Evolutionary conservation across 139 green algal genomes (phyloP).

Genomic region (Chlamydomonas sp.): DNA sequence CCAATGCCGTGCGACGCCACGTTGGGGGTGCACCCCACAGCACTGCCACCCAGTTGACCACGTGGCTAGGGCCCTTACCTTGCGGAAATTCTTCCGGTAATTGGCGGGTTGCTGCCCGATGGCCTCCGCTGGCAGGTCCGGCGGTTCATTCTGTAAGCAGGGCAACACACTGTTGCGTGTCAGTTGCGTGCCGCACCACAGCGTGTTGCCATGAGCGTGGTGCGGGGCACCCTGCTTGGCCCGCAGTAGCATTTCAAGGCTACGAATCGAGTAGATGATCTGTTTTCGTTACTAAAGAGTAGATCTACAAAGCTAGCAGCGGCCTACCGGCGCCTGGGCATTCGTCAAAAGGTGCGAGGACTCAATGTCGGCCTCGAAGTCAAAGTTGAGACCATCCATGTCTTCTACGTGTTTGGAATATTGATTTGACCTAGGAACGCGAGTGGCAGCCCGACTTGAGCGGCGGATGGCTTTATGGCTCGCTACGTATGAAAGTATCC

Average conservation of each 20-base stretch:
- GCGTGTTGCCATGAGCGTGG: neutral
- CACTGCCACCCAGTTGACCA: neutral
- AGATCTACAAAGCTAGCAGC: neutral
- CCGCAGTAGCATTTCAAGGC: too few species aligned
- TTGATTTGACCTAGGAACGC: neutral
- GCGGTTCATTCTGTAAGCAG: neutral
- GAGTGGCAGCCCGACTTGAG: too few species aligned
- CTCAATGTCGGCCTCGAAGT: constrained; percentile 76
- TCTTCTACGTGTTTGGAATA: constrained; percentile 41
- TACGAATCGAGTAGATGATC: neutral
- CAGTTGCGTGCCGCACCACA: neutral
- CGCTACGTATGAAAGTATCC: too few species aligned
- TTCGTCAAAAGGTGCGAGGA: constrained; percentile 12
- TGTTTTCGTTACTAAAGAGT: too few species aligned
- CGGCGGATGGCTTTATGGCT: too few species aligned
- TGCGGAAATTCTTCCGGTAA: constrained; percentile 76
- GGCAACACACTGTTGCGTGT: neutral
- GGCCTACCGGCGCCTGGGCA: neutral
- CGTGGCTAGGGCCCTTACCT: constrained; percentile 41
- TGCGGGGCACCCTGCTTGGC: neutral
- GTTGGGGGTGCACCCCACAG: neutral
- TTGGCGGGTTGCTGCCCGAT: constrained; percentile 71
- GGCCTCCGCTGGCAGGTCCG: constrained; percentile 45
- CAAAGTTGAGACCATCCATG: constrained; percentile 75
- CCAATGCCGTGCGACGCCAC: too few species aligned